Conservation (phyloP, 129 eudicot genomes). For the Flaveria sonorensis region DNA sequence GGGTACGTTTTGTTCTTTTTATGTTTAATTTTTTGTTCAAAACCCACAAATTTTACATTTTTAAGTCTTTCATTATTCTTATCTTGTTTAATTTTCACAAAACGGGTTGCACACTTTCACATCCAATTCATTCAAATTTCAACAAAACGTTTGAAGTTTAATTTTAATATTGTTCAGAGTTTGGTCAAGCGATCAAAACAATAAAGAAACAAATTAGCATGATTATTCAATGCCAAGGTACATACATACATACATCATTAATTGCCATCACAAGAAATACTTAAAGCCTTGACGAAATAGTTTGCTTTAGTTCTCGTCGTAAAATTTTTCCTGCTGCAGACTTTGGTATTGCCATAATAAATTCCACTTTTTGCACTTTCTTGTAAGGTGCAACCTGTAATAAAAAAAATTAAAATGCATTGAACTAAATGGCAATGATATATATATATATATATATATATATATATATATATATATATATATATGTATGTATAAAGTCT, state of each 20-base stretch:
- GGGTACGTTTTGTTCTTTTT: no score
- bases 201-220: constrained; percentile 7
- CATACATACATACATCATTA: not conserved
- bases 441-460: no score
- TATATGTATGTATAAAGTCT: no score
- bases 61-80: no score
- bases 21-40: no score
- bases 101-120: no score
- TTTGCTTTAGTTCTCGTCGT: constrained; percentile 47
- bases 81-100: no score
- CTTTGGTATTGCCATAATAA: constrained; percentile 60
- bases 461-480: no score
- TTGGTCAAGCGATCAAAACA: not conserved
- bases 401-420: not conserved
- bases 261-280: not conserved
- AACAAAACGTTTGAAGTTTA: no score
- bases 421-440: no score
- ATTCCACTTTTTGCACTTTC: constrained; percentile 67
- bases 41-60: no score
- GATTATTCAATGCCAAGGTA: not conserved
- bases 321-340: constrained; percentile 77
- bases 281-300: not conserved
- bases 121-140: no score
- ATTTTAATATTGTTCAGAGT: not conserved
- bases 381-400: constrained; percentile 80